These are phyloP conservation scores for Martensiomyces pterosporus DNA, from an alignment of 192 early-diverging fungal species.

Conservation along the genomic window DNA sequence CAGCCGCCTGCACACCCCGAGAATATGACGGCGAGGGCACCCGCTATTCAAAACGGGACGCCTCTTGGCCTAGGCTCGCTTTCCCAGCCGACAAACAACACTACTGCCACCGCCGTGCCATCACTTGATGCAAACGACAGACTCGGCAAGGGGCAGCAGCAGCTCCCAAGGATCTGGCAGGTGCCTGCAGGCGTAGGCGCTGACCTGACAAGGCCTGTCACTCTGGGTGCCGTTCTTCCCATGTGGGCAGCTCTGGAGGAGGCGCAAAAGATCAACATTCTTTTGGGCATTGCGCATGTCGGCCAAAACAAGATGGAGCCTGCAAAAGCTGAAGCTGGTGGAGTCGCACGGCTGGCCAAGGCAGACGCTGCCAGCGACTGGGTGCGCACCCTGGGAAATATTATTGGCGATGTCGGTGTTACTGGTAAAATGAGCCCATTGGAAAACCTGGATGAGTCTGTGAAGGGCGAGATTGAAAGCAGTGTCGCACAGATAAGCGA, in stretches of 20 bases:
- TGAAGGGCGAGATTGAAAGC: slow-evolving; percentile 18
- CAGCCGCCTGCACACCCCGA: too few species aligned
- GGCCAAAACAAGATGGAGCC: slow-evolving; percentile 21
- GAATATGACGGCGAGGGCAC: too few species aligned
- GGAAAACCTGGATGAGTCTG: slow-evolving; percentile 13
- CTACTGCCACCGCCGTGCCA: too few species aligned
- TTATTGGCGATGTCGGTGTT: slow-evolving; percentile 31
- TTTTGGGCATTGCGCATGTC: slow-evolving; percentile 39
- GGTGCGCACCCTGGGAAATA: slow-evolving; percentile 34
- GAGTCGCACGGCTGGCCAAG: slow-evolving; percentile 20
- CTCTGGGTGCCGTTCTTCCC: slow-evolving; percentile 11
- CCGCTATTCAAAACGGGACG: too few species aligned
- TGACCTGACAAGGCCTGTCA: slow-evolving; percentile 22
- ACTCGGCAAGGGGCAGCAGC: too few species aligned
- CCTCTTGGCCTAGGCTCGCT: too few species aligned
- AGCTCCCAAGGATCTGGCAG: slow-evolving; percentile 13
- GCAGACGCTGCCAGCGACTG: slow-evolving; percentile 25
- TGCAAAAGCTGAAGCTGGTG: slow-evolving; percentile 13
- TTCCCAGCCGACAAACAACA: too few species aligned
- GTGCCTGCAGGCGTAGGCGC: slow-evolving; percentile 36
- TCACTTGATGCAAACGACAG: too few species aligned
- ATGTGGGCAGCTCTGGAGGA: slow-evolving; percentile 36
- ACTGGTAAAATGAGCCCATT: slow-evolving; percentile 15
- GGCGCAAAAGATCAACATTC: slow-evolving; percentile 32
- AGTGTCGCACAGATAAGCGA: slow-evolving; percentile 20